A percentile compares a stretch with the other conserved stretches of the same genome.
Evolutionary conservation across 2,329 filamentous ascomycete species (phyloP).

Genomic region (Trichophyton verrucosum): DNA sequence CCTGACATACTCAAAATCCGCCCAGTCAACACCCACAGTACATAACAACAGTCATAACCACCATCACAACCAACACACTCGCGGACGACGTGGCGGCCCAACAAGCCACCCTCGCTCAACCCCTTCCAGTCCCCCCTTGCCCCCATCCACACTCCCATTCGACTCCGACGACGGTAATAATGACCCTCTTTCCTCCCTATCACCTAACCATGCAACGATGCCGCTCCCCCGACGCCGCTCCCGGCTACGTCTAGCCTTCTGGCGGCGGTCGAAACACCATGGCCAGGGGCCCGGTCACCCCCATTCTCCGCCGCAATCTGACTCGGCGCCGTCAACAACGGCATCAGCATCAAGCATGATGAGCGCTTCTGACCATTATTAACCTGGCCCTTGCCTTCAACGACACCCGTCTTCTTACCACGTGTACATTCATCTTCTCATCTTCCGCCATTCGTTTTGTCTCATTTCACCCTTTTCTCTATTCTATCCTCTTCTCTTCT

Average conservation of each 20-base stretch:
- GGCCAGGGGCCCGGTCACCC: background rate
- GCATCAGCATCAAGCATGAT: background rate
- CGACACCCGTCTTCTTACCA: background rate
- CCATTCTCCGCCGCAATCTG: background rate
- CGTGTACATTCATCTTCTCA: background rate
- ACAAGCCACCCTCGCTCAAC: constrained; percentile 9
- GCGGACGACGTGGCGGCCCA: background rate
- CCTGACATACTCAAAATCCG: background rate
- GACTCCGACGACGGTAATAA: background rate
- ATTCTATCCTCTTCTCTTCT: background rate
- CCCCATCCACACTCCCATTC: background rate
- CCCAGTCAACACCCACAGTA: background rate
- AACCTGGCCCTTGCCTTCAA: background rate
- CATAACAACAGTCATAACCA: background rate
- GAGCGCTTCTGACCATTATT: background rate
- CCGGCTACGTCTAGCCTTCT: constrained; percentile 31
- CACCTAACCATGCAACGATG: constrained; percentile 1
- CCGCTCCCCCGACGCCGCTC: constrained; percentile 26
- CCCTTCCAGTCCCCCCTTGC: background rate
- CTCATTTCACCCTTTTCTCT: background rate
- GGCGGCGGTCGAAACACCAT: constrained; percentile 17
- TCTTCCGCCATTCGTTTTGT: too few species aligned
- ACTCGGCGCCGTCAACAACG: background rate
- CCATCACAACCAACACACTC: background rate
- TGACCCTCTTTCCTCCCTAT: background rate